Conservation (phyloP, 108 stramenopile species). For the Nannochloropsis oceanica region DNA sequence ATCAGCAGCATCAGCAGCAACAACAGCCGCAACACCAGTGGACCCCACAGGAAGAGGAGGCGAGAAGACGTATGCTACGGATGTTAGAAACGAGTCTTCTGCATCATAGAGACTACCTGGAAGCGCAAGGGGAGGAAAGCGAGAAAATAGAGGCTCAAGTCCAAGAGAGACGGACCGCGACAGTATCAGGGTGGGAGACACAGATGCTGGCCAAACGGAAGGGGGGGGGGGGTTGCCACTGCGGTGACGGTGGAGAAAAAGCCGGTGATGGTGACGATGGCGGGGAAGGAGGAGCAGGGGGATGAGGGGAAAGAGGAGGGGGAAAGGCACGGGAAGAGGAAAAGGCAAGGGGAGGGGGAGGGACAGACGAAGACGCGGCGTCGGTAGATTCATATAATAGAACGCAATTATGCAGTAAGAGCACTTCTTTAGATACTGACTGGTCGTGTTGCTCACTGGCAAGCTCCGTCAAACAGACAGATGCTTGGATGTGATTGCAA, state of each 20-base stretch:
- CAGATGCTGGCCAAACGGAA: not conserved
- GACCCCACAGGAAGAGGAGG: not conserved
- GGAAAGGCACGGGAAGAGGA: not conserved
- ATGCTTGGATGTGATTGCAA: too few species aligned
- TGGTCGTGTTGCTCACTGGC: too few species aligned
- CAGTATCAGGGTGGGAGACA: not conserved
- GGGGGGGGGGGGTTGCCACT: not conserved
- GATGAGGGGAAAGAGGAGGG: not conserved
- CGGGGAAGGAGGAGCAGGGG: not conserved
- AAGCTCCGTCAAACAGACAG: too few species aligned
- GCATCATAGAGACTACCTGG: conserved; percentile 4
- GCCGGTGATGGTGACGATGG: not conserved
- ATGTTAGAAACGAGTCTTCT: conserved; percentile 7
- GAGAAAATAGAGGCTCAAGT: not conserved
- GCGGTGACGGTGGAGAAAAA: not conserved
- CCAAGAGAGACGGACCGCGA: not conserved
- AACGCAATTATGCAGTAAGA: too few species aligned
- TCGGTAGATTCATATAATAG: not conserved
- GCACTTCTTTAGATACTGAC: too few species aligned
- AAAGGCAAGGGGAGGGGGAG: not conserved
- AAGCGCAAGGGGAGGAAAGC: not conserved
- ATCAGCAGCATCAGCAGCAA: not conserved
- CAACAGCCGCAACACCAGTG: not conserved
- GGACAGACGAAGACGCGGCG: not conserved
- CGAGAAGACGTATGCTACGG: conserved; percentile 1